Percentiles rank a stretch among this genome's conserved stretches.
These are phyloP conservation scores for Pythium graminicola DNA, from an alignment of 352 stramenopile genomes.

Conservation along the genomic window DNA sequence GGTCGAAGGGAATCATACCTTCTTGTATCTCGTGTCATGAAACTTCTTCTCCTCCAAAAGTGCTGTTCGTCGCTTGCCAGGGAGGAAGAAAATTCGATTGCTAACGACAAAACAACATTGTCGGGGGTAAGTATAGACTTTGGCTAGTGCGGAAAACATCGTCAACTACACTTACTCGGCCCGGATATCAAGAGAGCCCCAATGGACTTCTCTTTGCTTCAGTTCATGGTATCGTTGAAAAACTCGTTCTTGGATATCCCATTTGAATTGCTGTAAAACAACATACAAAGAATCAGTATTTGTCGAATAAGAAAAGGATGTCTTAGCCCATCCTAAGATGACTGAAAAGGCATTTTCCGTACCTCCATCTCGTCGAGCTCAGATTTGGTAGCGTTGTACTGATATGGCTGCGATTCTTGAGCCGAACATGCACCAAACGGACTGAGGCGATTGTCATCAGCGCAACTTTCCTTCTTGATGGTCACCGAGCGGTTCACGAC, in stretches of 20 bases:
- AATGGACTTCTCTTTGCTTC: conserved; percentile 45
- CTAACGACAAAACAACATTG: conserved; percentile 3
- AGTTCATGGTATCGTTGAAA: conserved; percentile 57
- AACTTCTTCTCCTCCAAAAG: conserved; percentile 70
- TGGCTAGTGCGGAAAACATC: not conserved
- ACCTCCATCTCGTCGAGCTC: conserved; percentile 77
- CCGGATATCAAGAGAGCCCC: conserved; percentile 47
- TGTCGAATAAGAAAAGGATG: not conserved
- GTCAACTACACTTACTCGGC: conserved; percentile 32
- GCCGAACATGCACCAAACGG: conserved; percentile 26
- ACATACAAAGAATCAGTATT: not conserved
- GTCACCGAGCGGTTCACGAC: conserved; percentile 40
- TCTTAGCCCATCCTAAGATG: conserved; percentile 7
- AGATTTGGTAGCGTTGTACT: conserved; percentile 49
- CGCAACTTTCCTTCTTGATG: conserved; percentile 33
- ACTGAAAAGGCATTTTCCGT: conserved; percentile 1
- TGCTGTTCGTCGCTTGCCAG: conserved; percentile 47
- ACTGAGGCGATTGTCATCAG: conserved; percentile 33
- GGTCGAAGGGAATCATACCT: conserved; percentile 7
- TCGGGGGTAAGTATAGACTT: not conserved
- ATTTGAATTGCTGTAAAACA: conserved; percentile 44
- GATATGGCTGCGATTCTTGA: conserved; percentile 39
- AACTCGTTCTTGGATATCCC: conserved; percentile 58
- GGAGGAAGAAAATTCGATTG: conserved; percentile 56
- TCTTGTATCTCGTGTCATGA: conserved; percentile 56